Evolutionary conservation across 2,329 filamentous ascomycete species (phyloP), one percentile per base, ranked within the genome.

Genomic region (Hypoxylon sp.): DNA sequence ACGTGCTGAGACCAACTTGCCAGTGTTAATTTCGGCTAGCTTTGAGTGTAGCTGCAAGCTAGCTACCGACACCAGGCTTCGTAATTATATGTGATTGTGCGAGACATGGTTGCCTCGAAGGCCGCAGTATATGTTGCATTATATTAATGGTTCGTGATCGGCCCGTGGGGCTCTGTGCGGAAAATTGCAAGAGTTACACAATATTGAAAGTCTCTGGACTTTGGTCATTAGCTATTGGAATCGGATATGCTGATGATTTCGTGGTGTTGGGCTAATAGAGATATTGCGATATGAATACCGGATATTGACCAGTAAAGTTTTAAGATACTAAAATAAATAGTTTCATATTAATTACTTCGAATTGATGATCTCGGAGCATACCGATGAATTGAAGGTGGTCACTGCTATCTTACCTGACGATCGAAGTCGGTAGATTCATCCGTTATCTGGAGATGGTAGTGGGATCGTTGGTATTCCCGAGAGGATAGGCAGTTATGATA

Each of bases 11-110:
- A 22, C 24, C 39, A 17, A 37, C 46, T 48, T 65, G 58, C 44
- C 29, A 17, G 35, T 48, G 33, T 33, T 61, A 14, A 51, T 50
- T 47, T 59, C 66, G 62, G 53, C 14, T 59, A 46, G 47, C 47
- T n/a, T 44, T 58, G 66, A 63, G 37, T 50, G 63, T 66, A 50
- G 63, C 55, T 56, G 35, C 44, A 56, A 57, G 57, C 63, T 51
- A 47, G 63, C 42, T 47, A 51, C n/a, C n/a, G 54, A 65, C 60
- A 54, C 60, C 56, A 42, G 35, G 22, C 33, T 5, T 44, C 29
- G 48, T 24, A 39, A 35, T n/a, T 39, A 53, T 24, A 42, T 31
- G 26, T 24, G 39, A 29, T 4, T 24, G 6, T 42, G 35, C 29
- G 17, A 33, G 48, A 33, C 50, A 33, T 54, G 56, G 56, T 24